These are phyloP conservation scores for Herpetomonas samuelpessoai DNA, from an alignment of 208 protist genomes.

Conservation along the genomic window DNA sequence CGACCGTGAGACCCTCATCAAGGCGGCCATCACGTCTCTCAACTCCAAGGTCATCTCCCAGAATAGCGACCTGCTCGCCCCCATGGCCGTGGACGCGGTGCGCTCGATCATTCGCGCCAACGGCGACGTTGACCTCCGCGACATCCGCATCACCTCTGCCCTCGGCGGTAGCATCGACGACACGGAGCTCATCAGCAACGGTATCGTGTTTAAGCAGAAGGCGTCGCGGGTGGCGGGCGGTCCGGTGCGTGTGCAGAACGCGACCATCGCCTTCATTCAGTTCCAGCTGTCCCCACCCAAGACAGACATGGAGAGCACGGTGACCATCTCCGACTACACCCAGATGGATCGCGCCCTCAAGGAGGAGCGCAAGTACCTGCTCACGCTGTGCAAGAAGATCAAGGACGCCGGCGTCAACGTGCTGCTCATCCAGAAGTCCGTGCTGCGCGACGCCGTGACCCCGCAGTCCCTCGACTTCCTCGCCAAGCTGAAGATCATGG, in stretches of 20 bases:
- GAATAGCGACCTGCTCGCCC: conserved; percentile 97
- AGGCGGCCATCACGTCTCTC: conserved; percentile 94
- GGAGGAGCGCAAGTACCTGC: conserved; percentile 99
- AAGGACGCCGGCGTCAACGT: conserved; percentile 99
- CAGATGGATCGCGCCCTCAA: conserved; percentile 97
- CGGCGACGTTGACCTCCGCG: conserved; percentile 82
- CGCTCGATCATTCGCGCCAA: conserved; percentile 89
- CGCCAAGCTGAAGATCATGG: conserved; percentile 97
- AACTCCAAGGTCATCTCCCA: conserved; percentile 99
- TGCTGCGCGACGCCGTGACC: too few relatives aligned
- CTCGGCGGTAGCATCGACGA: conserved; percentile 98
- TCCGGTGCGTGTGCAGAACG: conserved; percentile 99
- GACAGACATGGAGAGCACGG: conserved; percentile 97
- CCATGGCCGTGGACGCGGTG: conserved; percentile 99
- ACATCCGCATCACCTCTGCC: conserved; percentile 99
- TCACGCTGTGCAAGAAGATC: conserved; percentile 97
- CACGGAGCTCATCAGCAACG: conserved; percentile 97
- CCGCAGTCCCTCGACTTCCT: conserved; percentile 99
- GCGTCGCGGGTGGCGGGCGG: too few relatives aligned
- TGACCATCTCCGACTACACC: conserved; percentile 97
- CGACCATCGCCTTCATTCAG: conserved; percentile 98
- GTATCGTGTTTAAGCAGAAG: conserved; percentile 99
- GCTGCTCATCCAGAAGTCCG: conserved; percentile 99
- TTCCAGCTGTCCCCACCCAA: conserved; percentile 99
- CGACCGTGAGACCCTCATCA: conserved; percentile 85